Conservation (phyloP, 441 rosid species). For the Hura crepitans region DNA sequence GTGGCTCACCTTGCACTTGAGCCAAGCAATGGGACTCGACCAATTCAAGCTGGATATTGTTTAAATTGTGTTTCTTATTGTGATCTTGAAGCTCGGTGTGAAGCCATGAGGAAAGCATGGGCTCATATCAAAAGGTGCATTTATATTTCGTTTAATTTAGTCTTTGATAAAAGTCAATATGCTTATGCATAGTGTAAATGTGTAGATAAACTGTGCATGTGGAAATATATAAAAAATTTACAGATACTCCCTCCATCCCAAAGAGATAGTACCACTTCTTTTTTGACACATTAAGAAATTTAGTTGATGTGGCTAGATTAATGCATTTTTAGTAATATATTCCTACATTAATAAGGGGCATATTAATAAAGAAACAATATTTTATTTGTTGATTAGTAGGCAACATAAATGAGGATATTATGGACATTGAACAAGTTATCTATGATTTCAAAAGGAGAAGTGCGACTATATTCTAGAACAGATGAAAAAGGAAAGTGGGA, state of each 20-base stretch:
- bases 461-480: no score
- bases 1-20: conserved; percentile 35
- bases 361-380: no score
- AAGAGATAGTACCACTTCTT: no score
- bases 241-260: neutral
- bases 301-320: no score
- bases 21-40: conserved; percentile 24
- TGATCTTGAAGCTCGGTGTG: conserved; percentile 39
- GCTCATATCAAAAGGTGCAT: conserved; percentile 49
- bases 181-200: neutral
- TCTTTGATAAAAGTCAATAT: neutral
- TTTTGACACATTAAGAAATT: no score
- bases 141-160: neutral
- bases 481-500: no score
- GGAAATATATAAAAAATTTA: neutral
- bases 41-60: conserved; percentile 47
- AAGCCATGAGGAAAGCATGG: conserved; percentile 50
- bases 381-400: no score
- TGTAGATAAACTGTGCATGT: neutral
- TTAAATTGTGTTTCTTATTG: conserved; percentile 54
- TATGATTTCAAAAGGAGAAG: no score
- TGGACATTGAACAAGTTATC: no score
- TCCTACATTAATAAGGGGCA: no score
- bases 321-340: no score
- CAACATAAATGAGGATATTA: no score